Evolutionary conservation across 2,329 filamentous ascomycete genomes (phyloP), one percentile per base, ranked within the genome.

Genomic region (Leptographium lundbergii): DNA sequence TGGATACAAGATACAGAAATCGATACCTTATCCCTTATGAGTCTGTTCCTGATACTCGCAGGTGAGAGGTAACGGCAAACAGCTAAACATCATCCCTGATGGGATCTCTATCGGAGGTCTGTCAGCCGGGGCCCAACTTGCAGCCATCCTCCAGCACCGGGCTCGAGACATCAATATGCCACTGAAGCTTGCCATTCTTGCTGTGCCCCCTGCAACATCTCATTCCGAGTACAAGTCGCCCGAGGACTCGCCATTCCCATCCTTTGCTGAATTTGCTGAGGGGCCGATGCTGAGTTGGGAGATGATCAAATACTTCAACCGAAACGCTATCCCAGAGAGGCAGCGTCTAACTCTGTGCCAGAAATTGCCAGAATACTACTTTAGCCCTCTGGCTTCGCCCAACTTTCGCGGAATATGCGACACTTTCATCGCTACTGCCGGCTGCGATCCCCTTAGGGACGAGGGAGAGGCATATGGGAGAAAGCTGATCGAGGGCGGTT

Each of bases 81-180:
- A 59, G 5, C 64, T 73, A 57, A 69, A 70, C 52, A 64, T 72
- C 56, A 66, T 67, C 5, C 65, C 67, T 0, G 61, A 66, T 39
- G 73, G 71, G 7, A 53, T 74, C 25, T 73, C 72, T 2, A 59
- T 73, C 25, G 71, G 72, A 32, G 72, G 72, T 19, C 65, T 74
- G 29, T 74, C 72, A 0, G 72, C 72, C 1, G 72, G 72, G 11
- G 71, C 61, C 3, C 96, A 71, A 58, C 72, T 73, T 59, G 65
- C 63, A 47, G 29, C 72, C 22, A 63, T 73, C 9, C 59, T 74
- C 6, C 71, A 73, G 45, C 71, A 71, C 60, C 64, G 72, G 54
- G 71, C 71, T 0, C 68, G 72, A 54, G 72, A 74, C 52, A 68
- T 66, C 7, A 69, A 68, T n/a, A 60, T 74, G 5, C 68, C 69